phyloP scores from a whole-genome alignment of 1,284 basidiomycete genomes.

The Cystobasidium sp. region DNA sequence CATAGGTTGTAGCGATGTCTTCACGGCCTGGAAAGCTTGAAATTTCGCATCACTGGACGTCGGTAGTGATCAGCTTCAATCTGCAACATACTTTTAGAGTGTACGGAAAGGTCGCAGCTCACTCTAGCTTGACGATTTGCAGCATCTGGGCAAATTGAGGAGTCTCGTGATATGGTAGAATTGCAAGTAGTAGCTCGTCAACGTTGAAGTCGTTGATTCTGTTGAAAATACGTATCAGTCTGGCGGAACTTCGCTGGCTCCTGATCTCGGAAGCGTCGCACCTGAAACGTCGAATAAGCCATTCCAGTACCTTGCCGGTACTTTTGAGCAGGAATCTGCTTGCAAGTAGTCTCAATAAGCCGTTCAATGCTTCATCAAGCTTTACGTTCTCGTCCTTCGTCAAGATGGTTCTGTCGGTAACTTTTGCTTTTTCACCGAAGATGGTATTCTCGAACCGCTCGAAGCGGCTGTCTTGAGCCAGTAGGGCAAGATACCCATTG shows the following conservation, averaged over 20 bases:
- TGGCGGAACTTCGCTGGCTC: background rate
- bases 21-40: constrained; percentile 66
- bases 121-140: constrained; percentile 79
- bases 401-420: constrained; percentile 80
- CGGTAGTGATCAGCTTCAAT: constrained; percentile 16
- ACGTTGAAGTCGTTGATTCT: constrained; percentile 95
- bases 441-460: constrained; percentile 66
- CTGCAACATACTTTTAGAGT: background rate
- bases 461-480: constrained; percentile 65
- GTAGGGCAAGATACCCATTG: constrained; percentile 75
- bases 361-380: constrained; percentile 67
- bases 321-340: constrained; percentile 80
- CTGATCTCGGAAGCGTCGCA: constrained; percentile 57
- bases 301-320: constrained; percentile 87
- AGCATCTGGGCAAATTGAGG: constrained; percentile 93
- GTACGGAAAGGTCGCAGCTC: constrained; percentile 51
- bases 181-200: constrained; percentile 74
- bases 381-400: constrained; percentile 67
- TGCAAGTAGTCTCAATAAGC: constrained; percentile 73
- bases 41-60: constrained; percentile 56
- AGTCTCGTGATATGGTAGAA: constrained; percentile 93
- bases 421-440: constrained; percentile 80
- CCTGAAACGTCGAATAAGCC: constrained; percentile 93
- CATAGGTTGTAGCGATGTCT: constrained; percentile 73
- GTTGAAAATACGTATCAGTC: constrained; percentile 4